phyloP scores from a whole-genome alignment of 352 stramenopile genomes.

The Thalassiosira delicatula region DNA sequence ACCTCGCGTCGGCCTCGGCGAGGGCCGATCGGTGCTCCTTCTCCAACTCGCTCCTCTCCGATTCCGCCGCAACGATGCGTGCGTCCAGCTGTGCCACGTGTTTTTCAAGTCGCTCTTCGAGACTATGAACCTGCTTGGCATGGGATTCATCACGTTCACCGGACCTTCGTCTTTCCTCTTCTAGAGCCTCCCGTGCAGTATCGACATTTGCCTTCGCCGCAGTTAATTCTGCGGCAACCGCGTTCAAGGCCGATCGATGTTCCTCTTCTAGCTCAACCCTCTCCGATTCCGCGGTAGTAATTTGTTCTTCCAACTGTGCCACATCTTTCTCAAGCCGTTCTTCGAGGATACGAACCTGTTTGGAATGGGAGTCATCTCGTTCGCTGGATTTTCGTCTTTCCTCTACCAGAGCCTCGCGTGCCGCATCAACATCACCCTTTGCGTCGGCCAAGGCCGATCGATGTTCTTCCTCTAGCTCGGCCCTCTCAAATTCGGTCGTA shows the following conservation, averaged over 20 bases:
- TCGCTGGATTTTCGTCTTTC: slow-evolving; percentile 15
- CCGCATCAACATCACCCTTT: slow-evolving; percentile 3
- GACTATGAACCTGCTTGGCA: slow-evolving; percentile 3
- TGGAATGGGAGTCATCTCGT: background rate
- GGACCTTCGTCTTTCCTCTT: slow-evolving; percentile 30
- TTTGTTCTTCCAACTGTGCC: slow-evolving; percentile 20
- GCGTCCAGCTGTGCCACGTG: background rate
- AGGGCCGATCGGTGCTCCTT: background rate
- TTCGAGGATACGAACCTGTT: slow-evolving; percentile 21
- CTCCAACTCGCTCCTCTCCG: background rate
- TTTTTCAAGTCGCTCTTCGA: slow-evolving; percentile 15
- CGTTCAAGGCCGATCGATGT: background rate
- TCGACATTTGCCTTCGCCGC: slow-evolving; percentile 19
- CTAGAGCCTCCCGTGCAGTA: slow-evolving; percentile 14
- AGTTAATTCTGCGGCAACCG: slow-evolving; percentile 5
- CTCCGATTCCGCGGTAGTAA: background rate
- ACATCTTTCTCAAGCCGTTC: slow-evolving; percentile 17
- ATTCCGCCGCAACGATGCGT: background rate
- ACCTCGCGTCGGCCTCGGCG: background rate
- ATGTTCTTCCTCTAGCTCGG: background rate
- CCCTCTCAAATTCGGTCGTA: background rate
- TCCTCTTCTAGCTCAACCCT: background rate
- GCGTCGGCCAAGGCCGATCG: background rate
- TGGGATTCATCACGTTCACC: background rate
- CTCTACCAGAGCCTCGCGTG: slow-evolving; percentile 14